Conservation (phyloP, 371 early-diverging fungal species). For the Gilbertella persicaria region DNA sequence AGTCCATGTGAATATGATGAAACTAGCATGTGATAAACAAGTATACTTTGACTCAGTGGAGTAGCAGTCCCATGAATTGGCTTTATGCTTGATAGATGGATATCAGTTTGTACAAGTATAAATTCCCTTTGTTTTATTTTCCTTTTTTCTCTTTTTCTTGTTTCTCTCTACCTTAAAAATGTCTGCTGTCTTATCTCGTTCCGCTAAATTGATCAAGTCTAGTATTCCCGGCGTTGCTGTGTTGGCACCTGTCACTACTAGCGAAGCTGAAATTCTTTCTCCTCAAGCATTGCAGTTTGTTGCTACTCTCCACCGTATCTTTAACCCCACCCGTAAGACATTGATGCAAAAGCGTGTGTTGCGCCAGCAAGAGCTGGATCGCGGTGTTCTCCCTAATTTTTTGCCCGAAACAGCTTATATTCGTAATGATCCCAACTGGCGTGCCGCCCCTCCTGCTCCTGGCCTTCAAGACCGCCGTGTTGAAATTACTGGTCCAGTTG, state of each 20-base stretch:
- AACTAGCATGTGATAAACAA: constrained; percentile 21
- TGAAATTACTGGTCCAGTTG: constrained; percentile 97
- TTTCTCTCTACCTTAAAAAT: neutral
- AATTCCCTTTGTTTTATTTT: constrained; percentile 7
- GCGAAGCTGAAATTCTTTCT: constrained; percentile 71
- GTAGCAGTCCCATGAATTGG: constrained; percentile 1
- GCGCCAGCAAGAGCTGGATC: constrained; percentile 79
- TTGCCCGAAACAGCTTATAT: constrained; percentile 89
- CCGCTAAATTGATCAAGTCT: too few relatives aligned
- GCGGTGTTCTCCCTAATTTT: constrained; percentile 86
- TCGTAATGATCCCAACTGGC: constrained; percentile 88
- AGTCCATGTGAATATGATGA: constrained; percentile 26
- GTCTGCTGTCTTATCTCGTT: constrained; percentile 9
- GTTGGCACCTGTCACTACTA: constrained; percentile 23
- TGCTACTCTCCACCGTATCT: constrained; percentile 84
- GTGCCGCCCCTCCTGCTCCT: constrained; percentile 88
- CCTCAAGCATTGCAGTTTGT: constrained; percentile 81
- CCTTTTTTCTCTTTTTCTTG: constrained; percentile 6
- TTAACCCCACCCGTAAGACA: constrained; percentile 82
- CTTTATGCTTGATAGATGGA: constrained; percentile 3
- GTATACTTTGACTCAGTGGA: constrained; percentile 9
- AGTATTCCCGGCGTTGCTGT: constrained; percentile 32
- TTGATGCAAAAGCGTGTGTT: constrained; percentile 73
- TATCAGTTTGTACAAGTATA: neutral
- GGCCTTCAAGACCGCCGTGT: constrained; percentile 91